These are phyloP conservation scores for Heteromeles arbutifolia DNA, from an alignment of 306 rosid species.

Conservation along the genomic window DNA sequence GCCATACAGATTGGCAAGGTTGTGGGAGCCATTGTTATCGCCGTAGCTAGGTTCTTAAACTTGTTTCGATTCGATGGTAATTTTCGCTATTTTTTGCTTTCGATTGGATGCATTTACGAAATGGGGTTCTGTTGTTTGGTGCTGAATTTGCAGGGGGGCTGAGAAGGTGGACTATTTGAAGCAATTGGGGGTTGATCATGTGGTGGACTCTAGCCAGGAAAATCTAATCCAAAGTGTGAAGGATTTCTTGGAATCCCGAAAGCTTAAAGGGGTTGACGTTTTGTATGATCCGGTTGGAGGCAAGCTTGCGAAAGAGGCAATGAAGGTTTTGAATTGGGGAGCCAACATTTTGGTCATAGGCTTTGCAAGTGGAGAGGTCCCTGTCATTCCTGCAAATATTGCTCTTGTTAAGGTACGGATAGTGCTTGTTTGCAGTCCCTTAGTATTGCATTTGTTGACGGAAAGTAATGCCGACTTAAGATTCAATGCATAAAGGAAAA, in stretches of 20 bases:
- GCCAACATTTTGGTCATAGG: conserved; percentile 85
- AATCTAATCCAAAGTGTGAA: conserved; percentile 62
- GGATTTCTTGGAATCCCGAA: conserved; percentile 59
- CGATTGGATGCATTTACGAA: not conserved
- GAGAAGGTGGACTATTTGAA: conserved; percentile 74
- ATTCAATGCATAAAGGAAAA: not conserved
- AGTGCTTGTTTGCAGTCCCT: not conserved
- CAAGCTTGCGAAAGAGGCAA: conserved; percentile 60
- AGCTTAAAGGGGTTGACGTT: conserved; percentile 84
- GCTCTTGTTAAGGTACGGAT: conserved; percentile 83
- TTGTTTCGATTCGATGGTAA: not conserved
- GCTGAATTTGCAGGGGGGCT: conserved; percentile 52
- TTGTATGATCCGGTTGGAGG: conserved; percentile 97
- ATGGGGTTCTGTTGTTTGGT: conserved; percentile 3
- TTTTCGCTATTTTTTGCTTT: not conserved
- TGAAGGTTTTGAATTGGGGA: conserved; percentile 86
- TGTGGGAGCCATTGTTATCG: conserved; percentile 79
- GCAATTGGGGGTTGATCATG: conserved; percentile 77
- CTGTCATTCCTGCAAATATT: conserved; percentile 83
- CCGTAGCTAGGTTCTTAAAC: conserved; percentile 72
- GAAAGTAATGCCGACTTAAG: not conserved
- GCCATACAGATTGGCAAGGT: conserved; percentile 92
- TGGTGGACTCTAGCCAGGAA: conserved; percentile 62
- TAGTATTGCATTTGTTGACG: not conserved
- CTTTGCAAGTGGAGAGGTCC: conserved; percentile 90